Percentiles rank a stretch among this genome's conserved stretches.
These are phyloP conservation scores for Pterula multifida DNA, from an alignment of 1,284 basidiomycete species.

Conservation along the genomic window DNA sequence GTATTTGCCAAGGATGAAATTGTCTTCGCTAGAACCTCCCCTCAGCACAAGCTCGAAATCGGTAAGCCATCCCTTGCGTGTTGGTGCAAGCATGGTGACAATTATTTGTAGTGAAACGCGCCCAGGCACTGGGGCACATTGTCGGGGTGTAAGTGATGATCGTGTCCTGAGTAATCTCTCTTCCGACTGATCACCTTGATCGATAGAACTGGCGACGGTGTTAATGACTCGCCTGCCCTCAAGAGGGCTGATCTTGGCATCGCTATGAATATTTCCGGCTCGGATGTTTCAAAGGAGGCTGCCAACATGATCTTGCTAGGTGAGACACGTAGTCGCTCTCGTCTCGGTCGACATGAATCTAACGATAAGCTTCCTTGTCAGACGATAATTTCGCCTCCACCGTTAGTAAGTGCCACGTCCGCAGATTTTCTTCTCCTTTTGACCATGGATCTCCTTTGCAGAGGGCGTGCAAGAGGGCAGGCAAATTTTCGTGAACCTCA, in stretches of 20 bases:
- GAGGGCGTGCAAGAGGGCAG: constrained; percentile 59
- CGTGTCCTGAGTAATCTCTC: neutral
- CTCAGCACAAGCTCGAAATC: constrained; percentile 62
- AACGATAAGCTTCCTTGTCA: constrained; percentile 12
- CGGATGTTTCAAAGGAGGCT: constrained; percentile 63
- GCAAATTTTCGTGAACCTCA: constrained; percentile 57
- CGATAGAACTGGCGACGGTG: constrained; percentile 48
- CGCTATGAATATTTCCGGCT: constrained; percentile 65
- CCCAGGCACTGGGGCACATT: constrained; percentile 57
- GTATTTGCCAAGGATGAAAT: constrained; percentile 53
- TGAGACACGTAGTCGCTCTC: constrained; percentile 32
- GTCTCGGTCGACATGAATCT: neutral
- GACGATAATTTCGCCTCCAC: constrained; percentile 63
- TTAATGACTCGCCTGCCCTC: constrained; percentile 59
- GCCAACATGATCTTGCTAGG: constrained; percentile 49
- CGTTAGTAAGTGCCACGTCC: constrained; percentile 36
- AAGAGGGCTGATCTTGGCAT: constrained; percentile 62
- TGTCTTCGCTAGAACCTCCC: constrained; percentile 60
- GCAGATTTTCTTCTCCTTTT: neutral
- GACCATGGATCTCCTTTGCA: constrained; percentile 13
- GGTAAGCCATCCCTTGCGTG: constrained; percentile 24
- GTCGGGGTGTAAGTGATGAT: constrained; percentile 48
- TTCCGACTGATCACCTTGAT: constrained; percentile 2
- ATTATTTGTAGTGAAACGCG: constrained; percentile 40
- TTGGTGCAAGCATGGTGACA: constrained; percentile 1